Evolutionary conservation across 2,329 filamentous ascomycete genomes (phyloP), one percentile per base, ranked within the genome.

Genomic region (Paraphoma chrysanthemicola): DNA sequence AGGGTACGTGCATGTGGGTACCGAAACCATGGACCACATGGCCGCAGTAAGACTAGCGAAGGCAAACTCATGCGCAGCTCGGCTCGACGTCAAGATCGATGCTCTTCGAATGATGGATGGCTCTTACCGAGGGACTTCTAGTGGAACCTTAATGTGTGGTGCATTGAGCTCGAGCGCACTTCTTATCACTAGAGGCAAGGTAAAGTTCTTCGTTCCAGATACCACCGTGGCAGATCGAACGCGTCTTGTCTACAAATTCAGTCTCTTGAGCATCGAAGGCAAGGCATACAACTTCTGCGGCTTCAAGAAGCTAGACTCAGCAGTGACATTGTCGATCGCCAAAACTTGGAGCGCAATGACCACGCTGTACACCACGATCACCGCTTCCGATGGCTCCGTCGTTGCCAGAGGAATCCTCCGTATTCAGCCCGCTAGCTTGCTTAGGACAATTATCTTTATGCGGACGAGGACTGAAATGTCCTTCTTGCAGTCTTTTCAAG

Each of bases 181-280:
- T 62, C 83, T 88, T 80, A 83, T 88, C 29, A 81, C 83, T 51
- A 77, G 82, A 9, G 87, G 86, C 17, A 76, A 81, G 50, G 85
- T 89, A 63, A 81, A 84, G 31, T 73, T 89, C 17, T 88, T 89
- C 66, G 78, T 80, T 33, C 70, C 79, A 12, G 83, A 87, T 64
- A 73, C 79, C 36, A 79, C 82, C 56, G 80, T 83, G 0, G 81
- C 87, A 0, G 85, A 86, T 16, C 87, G 85, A 5, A 80, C 80
- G 29, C 88, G 86, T 59, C 72, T 90, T 30, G 83, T 82, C 0
- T 90, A 90, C 66, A 82, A 87, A 64, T 86, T 88, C 57, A 83
- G 85, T 62, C 83, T 90, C 81, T 78, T 78, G 28, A 84, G 84
- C 5, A 78, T 82, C 4, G 76, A 85, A 56, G 84, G 84, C 12